These are phyloP conservation scores for Tuber indicum DNA, from an alignment of 495 filamentous ascomycete genomes.

Conservation along the genomic window DNA sequence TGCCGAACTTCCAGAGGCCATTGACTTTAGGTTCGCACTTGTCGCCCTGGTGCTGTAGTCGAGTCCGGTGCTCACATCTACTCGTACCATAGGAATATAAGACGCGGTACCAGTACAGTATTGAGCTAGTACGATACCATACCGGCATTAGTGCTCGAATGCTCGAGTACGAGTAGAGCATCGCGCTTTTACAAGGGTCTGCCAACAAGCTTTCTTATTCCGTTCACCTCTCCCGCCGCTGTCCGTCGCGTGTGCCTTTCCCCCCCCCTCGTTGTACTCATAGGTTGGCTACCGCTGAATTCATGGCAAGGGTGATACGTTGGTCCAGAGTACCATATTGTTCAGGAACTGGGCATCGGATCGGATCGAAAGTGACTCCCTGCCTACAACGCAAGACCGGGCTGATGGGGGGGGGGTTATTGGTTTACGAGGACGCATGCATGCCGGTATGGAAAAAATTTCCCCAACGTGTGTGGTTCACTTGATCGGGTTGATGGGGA, in stretches of 20 bases:
- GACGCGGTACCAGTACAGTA: neutral
- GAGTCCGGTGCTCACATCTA: neutral
- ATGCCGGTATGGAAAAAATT: neutral
- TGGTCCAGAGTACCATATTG: neutral
- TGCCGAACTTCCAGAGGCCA: neutral
- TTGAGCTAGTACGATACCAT: neutral
- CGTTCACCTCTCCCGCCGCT: neutral
- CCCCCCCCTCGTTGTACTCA: neutral
- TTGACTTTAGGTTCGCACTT: neutral
- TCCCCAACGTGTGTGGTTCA: neutral
- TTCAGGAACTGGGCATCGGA: neutral
- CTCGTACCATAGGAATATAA: neutral
- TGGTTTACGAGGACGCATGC: neutral
- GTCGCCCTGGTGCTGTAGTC: neutral
- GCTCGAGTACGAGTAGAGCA: neutral
- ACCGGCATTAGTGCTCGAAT: too few species aligned
- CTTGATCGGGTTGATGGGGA: neutral
- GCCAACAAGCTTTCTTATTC: neutral
- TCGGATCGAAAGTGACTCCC: conserved; percentile 3
- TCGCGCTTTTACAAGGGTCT: neutral
- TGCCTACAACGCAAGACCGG: neutral
- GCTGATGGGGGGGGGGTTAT: neutral
- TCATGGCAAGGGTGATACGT: neutral
- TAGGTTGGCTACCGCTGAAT: neutral
- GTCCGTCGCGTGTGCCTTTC: neutral